phyloP scores from a whole-genome alignment of 306 rosid species.

The Fagus crenata region DNA sequence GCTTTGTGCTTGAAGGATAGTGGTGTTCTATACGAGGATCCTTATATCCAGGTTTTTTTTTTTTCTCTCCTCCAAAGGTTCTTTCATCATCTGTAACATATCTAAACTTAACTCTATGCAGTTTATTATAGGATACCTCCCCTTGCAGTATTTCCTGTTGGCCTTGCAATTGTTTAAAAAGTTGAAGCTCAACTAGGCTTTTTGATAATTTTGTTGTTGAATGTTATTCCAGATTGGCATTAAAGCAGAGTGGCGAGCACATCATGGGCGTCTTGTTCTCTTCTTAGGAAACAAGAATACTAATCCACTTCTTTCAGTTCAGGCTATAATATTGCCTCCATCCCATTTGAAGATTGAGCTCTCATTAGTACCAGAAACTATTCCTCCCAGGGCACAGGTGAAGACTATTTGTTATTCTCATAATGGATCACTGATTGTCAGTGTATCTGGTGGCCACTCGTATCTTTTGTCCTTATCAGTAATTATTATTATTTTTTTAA shows the following conservation, averaged over 20 bases:
- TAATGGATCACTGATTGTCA: conserved; percentile 12
- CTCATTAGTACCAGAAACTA: conserved; percentile 92
- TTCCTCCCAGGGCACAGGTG: conserved; percentile 99
- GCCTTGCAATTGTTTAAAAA: not conserved
- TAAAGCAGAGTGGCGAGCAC: conserved; percentile 95
- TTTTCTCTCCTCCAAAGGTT: conserved; percentile 10
- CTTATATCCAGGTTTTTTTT: conserved; percentile 83
- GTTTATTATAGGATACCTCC: conserved; percentile 13
- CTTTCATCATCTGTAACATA: conserved; percentile 10
- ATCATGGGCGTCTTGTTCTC: conserved; percentile 88
- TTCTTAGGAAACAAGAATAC: conserved; percentile 98
- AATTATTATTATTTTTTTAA: conserved; percentile 17
- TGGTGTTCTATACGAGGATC: conserved; percentile 96
- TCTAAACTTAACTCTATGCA: not conserved
- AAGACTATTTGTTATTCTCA: conserved; percentile 17
- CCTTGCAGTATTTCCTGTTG: conserved; percentile 19
- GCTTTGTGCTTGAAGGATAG: conserved; percentile 96
- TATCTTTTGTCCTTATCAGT: conserved; percentile 21
- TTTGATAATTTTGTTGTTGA: conserved; percentile 4
- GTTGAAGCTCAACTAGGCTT: not conserved
- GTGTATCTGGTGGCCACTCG: not conserved
- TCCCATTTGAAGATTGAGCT: conserved; percentile 84
- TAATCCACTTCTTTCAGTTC: conserved; percentile 82
- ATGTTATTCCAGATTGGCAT: conserved; percentile 66
- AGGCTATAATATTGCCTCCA: conserved; percentile 89